Percentiles rank a stretch among this genome's conserved stretches.
These are phyloP conservation scores for Yarrowia alimentaria DNA, from an alignment of 805 yeast species.

Conservation along the genomic window DNA sequence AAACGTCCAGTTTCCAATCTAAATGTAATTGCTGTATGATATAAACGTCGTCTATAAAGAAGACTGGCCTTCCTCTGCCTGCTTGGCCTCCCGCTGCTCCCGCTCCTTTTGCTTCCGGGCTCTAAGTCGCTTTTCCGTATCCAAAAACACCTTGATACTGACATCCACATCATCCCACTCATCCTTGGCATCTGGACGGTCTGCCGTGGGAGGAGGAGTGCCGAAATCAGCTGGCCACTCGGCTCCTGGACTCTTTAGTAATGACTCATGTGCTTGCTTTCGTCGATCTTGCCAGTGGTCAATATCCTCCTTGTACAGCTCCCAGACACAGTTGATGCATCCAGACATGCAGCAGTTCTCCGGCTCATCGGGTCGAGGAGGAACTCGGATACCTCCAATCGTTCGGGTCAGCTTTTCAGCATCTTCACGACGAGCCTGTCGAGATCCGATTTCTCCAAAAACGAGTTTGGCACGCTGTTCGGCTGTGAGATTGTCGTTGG, in stretches of 20 bases:
- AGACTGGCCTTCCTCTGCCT: not conserved
- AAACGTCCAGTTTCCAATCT: too few species aligned
- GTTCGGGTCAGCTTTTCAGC: constrained; percentile 39
- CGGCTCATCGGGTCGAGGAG: constrained; percentile 83
- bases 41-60: too few species aligned
- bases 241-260: constrained; percentile 44
- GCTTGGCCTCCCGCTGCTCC: constrained; percentile 20
- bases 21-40: too few species aligned
- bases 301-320: constrained; percentile 80
- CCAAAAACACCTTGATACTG: constrained; percentile 77
- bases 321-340: constrained; percentile 97
- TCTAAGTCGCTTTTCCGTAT: constrained; percentile 68
- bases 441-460: constrained; percentile 40
- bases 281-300: constrained; percentile 73
- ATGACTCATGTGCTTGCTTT: constrained; percentile 53
- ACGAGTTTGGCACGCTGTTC: constrained; percentile 33
- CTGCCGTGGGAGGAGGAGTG: constrained; percentile 44
- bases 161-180: constrained; percentile 66
- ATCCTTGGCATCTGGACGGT: constrained; percentile 39
- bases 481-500: constrained; percentile 26
- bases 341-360: constrained; percentile 98
- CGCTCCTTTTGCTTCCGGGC: constrained; percentile 36
- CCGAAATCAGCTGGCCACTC: constrained; percentile 67
- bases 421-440: constrained; percentile 37
- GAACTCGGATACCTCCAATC: constrained; percentile 71